Base-by-base conservation (phyloP, 106 monocot genomes). In the Acanthochlamys bracteata region DNA sequence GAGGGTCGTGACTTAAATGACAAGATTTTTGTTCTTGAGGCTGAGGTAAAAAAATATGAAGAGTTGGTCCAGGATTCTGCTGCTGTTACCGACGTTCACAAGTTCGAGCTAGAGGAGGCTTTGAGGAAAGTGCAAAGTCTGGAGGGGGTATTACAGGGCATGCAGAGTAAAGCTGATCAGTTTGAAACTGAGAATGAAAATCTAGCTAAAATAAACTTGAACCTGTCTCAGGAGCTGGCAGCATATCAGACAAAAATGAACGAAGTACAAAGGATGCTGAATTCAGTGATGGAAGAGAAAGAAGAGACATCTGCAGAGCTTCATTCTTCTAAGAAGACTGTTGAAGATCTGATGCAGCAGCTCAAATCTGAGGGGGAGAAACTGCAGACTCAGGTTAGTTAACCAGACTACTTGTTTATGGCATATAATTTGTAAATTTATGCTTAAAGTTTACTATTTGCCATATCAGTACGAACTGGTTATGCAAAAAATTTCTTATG, bases 361-460 rank as follows among this genome's bases (percentile, higher is more conserved):
- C 59, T 77, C 77, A 53, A 54, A 46, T 74, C 72, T 46, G 84
- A 89, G 3, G 66, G 68, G 39, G 74, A 81, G 56, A 75, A 68
- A 63, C 75, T 86, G 22, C 80, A 90, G 65, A 71, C 68, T 55
- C 86, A 85, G 90, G 90, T 90, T 33, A 74, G 67, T 51, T 51
- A 51, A 51, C 51, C 51, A 51, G 33, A 33, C 45, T 46, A 46
- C 45, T 10, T 46, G 45, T 33, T 33, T 33, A 33, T 33, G 33
- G 6, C 33, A 33, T 6, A 33, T 33, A 33, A 33, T 33, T 33
- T 33, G 33, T 33, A 33, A 33, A n/a, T 9, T 15, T 51, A 2
- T 51, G 51, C 51, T 15, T 51, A 51, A 15, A 46, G 45, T 46
- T 46, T 46, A 46, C 14, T 46, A 46, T 46, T 46, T 46, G 8